Evolutionary conservation across 768 basidiomycete species (phyloP).

Genomic region (Trametopsis cervina): DNA sequence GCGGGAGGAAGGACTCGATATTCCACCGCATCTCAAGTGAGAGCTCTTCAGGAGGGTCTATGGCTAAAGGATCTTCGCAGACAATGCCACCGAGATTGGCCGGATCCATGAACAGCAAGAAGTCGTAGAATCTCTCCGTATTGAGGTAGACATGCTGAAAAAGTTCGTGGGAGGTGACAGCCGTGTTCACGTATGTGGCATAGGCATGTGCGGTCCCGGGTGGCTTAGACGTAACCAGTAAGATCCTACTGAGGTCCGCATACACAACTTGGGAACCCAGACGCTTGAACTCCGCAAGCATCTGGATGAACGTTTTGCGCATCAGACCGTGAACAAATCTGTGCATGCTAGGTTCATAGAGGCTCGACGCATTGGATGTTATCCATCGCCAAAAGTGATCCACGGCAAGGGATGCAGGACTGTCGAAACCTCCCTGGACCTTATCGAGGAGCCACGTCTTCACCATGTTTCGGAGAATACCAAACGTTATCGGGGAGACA

Average conservation of each 20-base stretch:
- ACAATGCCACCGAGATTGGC: slow-evolving; percentile 88
- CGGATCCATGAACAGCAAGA: slow-evolving; percentile 90
- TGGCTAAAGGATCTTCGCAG: slow-evolving; percentile 70
- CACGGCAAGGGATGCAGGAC: slow-evolving; percentile 63
- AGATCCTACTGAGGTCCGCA: slow-evolving; percentile 86
- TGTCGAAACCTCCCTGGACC: slow-evolving; percentile 57
- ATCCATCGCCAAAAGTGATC: slow-evolving; percentile 99
- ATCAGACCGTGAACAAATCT: slow-evolving; percentile 92
- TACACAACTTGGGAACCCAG: slow-evolving; percentile 91
- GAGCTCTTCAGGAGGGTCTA: slow-evolving; percentile 63
- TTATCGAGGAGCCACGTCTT: slow-evolving; percentile 89
- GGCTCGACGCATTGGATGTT: slow-evolving; percentile 71
- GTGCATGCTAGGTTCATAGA: slow-evolving; percentile 91
- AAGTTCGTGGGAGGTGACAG: slow-evolving; percentile 89
- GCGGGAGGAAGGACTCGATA: slow-evolving; percentile 82
- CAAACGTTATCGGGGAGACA: slow-evolving; percentile 81
- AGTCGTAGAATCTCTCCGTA: slow-evolving; percentile 88
- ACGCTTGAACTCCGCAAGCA: slow-evolving; percentile 93
- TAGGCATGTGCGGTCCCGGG: slow-evolving; percentile 94
- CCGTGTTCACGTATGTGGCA: slow-evolving; percentile 89
- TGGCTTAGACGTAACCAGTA: slow-evolving; percentile 92
- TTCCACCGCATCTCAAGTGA: slow-evolving; percentile 88
- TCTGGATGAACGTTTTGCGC: slow-evolving; percentile 96
- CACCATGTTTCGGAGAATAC: slow-evolving; percentile 79
- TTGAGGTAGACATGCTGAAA: slow-evolving; percentile 90